Percentiles rank a stretch among this genome's conserved stretches.
Conservation (phyloP, 352 stramenopile species). For the Pythium myriotylum region DNA sequence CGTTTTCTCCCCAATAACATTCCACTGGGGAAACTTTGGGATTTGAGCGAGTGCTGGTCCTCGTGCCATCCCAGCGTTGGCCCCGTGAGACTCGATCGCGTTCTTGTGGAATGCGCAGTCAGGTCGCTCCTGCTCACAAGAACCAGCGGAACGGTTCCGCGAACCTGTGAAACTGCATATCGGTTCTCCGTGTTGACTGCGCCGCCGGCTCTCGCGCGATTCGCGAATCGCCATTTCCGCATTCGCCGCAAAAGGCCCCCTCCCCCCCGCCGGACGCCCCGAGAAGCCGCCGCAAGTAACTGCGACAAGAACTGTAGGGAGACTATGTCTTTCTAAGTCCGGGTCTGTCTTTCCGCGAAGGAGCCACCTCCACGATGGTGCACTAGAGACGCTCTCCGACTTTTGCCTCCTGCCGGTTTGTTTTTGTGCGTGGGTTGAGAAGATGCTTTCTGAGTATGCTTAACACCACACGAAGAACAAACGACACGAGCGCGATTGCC, state of each 20-base stretch:
- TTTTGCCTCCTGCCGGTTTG: conserved; percentile 49
- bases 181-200: background rate
- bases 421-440: conserved; percentile 46
- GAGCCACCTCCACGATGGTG: conserved; percentile 67
- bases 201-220: background rate
- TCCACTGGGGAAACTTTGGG: conserved; percentile 9
- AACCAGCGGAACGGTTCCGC: conserved; percentile 25
- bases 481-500: too few species aligned
- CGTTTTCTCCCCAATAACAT: background rate
- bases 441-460: too few species aligned
- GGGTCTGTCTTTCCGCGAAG: conserved; percentile 63
- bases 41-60: conserved; percentile 24
- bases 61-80: background rate
- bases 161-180: conserved; percentile 26
- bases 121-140: conserved; percentile 22
- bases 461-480: too few species aligned
- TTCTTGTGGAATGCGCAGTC: conserved; percentile 41
- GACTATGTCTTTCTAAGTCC: conserved; percentile 91
- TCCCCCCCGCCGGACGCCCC: conserved; percentile 42
- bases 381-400: conserved; percentile 40
- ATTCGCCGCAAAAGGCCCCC: conserved; percentile 70
- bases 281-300: conserved; percentile 62
- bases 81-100: conserved; percentile 30
- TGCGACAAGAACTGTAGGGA: conserved; percentile 78
- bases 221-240: conserved; percentile 47